A percentile compares a stretch with the other conserved stretches of the same genome.
Evolutionary conservation across 1,284 basidiomycete species (phyloP).

Genomic region (Microbotryum intermedium): DNA sequence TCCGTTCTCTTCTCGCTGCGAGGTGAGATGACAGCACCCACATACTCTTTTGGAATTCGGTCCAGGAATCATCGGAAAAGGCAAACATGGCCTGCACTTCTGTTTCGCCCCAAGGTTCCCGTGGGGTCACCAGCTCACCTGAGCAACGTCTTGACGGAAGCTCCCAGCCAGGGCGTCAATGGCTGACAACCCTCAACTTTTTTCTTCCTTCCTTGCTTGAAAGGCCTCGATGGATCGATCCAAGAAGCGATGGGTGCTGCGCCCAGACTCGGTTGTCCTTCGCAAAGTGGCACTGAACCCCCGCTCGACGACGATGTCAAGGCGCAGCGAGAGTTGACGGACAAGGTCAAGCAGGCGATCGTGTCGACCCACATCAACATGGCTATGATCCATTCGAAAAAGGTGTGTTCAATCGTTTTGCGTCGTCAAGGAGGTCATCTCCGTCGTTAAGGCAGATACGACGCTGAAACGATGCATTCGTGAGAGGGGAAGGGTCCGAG

Average conservation of each 20-base stretch:
- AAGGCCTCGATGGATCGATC: background rate
- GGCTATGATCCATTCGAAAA: background rate
- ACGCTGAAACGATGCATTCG: too few relatives aligned
- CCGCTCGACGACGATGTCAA: background rate
- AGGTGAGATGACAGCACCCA: background rate
- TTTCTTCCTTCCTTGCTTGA: background rate
- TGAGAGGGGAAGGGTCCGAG: too few relatives aligned
- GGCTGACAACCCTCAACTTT: too few relatives aligned
- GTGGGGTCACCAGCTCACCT: background rate
- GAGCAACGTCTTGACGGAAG: too few relatives aligned
- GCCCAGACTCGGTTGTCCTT: background rate
- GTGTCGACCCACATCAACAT: constrained; percentile 9
- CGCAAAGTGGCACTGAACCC: background rate
- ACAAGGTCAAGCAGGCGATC: constrained; percentile 4
- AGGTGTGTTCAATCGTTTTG: too few relatives aligned
- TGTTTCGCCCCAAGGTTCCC: background rate
- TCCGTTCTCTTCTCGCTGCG: constrained; percentile 10
- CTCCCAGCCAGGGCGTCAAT: too few relatives aligned
- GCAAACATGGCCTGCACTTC: too few relatives aligned
- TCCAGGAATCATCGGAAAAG: too few relatives aligned
- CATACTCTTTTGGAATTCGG: too few relatives aligned
- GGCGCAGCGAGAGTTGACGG: background rate
- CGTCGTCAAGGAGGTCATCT: too few relatives aligned
- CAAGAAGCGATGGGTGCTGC: background rate
- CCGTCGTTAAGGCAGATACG: too few relatives aligned